phyloP scores from a whole-genome alignment of 192 early-diverging fungal genomes.

The Linnemannia exigua region DNA sequence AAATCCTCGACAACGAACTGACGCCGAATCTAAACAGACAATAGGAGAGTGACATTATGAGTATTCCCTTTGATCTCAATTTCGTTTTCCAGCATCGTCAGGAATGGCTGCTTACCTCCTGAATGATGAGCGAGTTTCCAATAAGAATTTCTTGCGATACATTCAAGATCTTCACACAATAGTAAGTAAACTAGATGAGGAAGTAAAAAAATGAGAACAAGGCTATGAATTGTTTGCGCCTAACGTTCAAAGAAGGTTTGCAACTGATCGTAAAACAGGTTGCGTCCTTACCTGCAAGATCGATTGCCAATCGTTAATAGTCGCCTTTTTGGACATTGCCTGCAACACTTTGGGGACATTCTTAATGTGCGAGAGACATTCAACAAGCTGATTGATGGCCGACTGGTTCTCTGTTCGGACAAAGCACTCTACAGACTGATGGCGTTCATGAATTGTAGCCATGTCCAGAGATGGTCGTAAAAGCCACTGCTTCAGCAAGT shows the following conservation, averaged over 20 bases:
- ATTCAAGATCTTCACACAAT: conserved; percentile 65
- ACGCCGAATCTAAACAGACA: conserved; percentile 47
- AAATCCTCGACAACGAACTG: conserved; percentile 53
- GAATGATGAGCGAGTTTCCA: conserved; percentile 25
- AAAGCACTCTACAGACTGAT: conserved; percentile 71
- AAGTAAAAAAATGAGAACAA: not conserved
- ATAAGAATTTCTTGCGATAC: conserved; percentile 31
- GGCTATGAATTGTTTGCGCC: too few relatives aligned
- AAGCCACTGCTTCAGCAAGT: conserved; percentile 77
- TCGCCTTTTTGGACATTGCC: conserved; percentile 61
- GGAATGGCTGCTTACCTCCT: conserved; percentile 25
- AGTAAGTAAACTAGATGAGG: conserved; percentile 67
- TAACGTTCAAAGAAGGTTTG: too few relatives aligned
- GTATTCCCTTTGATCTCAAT: not conserved
- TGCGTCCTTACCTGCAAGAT: conserved; percentile 65
- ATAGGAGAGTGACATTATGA: not conserved
- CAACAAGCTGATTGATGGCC: conserved; percentile 57
- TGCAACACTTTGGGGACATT: conserved; percentile 63
- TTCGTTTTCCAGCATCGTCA: not conserved
- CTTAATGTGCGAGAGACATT: conserved; percentile 62
- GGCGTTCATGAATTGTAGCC: conserved; percentile 63
- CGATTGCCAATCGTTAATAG: conserved; percentile 71
- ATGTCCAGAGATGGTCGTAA: conserved; percentile 70
- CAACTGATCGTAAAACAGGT: too few relatives aligned
- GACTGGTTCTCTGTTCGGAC: conserved; percentile 56